These are phyloP conservation scores for Penicillium canescens DNA, from an alignment of 495 filamentous ascomycete genomes.

Conservation along the genomic window DNA sequence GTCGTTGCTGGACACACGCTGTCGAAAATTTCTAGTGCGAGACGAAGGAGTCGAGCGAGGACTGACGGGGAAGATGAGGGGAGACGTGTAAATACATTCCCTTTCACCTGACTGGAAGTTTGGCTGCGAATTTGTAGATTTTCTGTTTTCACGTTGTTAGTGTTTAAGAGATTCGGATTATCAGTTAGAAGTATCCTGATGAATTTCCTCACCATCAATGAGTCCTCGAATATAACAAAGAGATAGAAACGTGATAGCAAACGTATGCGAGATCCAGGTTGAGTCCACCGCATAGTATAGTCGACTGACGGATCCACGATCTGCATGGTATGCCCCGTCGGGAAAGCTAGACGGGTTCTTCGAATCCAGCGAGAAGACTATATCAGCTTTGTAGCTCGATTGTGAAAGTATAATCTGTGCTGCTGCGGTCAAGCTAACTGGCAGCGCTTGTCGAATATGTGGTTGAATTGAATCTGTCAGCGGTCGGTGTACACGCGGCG, in stretches of 20 bases:
- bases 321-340: slow-evolving; percentile 10
- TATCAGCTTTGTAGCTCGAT: slow-evolving; percentile 4
- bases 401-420: slow-evolving; percentile 19
- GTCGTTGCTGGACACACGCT: slow-evolving; percentile 8
- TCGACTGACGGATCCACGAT: slow-evolving; percentile 8
- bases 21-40: slow-evolving; percentile 18
- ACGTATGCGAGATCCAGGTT: slow-evolving; percentile 23
- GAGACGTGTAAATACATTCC: background rate
- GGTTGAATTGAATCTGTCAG: background rate
- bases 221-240: slow-evolving; percentile 19
- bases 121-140: slow-evolving; percentile 6
- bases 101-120: background rate
- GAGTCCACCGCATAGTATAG: slow-evolving; percentile 20
- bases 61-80: slow-evolving; percentile 7
- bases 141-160: background rate
- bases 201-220: slow-evolving; percentile 10
- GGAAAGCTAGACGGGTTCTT: slow-evolving; percentile 12
- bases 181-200: background rate
- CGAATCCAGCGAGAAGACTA: slow-evolving; percentile 13
- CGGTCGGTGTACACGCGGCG: background rate
- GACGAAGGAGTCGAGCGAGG: slow-evolving; percentile 12
- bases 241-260: slow-evolving; percentile 18
- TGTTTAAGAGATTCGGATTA: too few species aligned
- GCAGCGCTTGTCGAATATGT: slow-evolving; percentile 3
- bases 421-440: slow-evolving; percentile 14